Evolutionary conservation across 1,284 basidiomycete species (phyloP).

Genomic region (Coniferiporia sulphurascens): DNA sequence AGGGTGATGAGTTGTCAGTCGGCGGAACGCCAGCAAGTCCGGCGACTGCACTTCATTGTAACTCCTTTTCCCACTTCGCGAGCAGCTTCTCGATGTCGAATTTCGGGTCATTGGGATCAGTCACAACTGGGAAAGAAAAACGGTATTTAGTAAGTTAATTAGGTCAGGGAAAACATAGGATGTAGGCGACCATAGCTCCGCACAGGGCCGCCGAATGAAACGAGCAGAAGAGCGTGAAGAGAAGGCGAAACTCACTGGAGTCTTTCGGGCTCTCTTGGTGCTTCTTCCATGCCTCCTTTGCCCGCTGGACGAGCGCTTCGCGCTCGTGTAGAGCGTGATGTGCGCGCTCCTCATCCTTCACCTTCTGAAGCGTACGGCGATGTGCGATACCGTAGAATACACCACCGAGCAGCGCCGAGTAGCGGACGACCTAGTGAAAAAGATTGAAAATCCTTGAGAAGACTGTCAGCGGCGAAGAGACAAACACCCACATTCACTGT

Average conservation of each 20-base stretch:
- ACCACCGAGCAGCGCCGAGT: conserved; percentile 86
- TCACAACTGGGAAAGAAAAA: conserved; percentile 55
- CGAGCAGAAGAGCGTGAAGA: not conserved
- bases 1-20: not conserved
- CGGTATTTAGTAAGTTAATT: conserved; percentile 14
- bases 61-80: conserved; percentile 65
- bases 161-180: not conserved
- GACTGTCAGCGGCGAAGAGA: conserved; percentile 11
- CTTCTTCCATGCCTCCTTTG: conserved; percentile 87
- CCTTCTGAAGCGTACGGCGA: conserved; percentile 83
- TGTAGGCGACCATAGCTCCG: not conserved
- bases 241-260: conserved; percentile 42
- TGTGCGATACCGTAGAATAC: conserved; percentile 92
- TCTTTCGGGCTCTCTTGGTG: conserved; percentile 55
- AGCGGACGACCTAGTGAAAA: conserved; percentile 80
- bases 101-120: conserved; percentile 90
- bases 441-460: conserved; percentile 16
- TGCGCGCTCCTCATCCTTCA: conserved; percentile 69
- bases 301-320: conserved; percentile 79
- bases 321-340: conserved; percentile 67
- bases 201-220: not conserved
- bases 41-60: conserved; percentile 30
- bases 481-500: conserved; percentile 53
- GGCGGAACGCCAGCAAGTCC: not conserved
- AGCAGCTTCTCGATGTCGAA: conserved; percentile 97